These are phyloP conservation scores for Cystobasidium slooffiae DNA, from an alignment of 1,284 basidiomycete genomes.

Conservation along the genomic window DNA sequence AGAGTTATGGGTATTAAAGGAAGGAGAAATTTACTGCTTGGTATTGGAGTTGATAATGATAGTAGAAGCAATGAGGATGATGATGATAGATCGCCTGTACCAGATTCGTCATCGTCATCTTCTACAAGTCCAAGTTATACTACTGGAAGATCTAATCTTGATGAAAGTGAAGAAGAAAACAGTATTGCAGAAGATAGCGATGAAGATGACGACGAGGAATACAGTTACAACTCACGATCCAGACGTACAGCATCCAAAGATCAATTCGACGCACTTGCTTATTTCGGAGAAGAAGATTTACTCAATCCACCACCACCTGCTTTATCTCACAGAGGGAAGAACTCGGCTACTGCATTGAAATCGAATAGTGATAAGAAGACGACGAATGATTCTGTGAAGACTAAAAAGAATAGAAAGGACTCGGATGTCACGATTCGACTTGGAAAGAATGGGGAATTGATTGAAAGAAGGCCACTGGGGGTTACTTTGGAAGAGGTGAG, in stretches of 20 bases:
- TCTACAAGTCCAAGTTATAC: conserved; percentile 7
- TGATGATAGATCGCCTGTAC: neutral
- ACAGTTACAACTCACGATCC: neutral
- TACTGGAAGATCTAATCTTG: neutral
- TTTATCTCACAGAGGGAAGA: neutral
- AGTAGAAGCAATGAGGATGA: neutral
- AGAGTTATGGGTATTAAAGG: conserved; percentile 37
- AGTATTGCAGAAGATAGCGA: neutral
- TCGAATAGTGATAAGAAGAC: conserved; percentile 3
- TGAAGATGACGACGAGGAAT: conserved; percentile 10
- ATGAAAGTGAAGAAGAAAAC: conserved; percentile 15
- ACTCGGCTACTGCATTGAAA: neutral
- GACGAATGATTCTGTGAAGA: neutral
- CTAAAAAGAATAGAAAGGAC: neutral
- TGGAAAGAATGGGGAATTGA: conserved; percentile 25
- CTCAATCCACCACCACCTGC: neutral
- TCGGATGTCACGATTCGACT: conserved; percentile 18
- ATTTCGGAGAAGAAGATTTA: conserved; percentile 23
- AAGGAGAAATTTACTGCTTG: conserved; percentile 24
- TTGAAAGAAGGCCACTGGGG: conserved; percentile 39
- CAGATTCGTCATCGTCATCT: neutral
- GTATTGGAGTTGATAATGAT: conserved; percentile 13
- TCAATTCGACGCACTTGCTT: conserved; percentile 28
- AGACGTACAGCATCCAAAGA: neutral
- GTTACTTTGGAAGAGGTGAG: conserved; percentile 43